Conservation (phyloP, 179 eudicot genomes). For the Patellifolia procumbens region DNA sequence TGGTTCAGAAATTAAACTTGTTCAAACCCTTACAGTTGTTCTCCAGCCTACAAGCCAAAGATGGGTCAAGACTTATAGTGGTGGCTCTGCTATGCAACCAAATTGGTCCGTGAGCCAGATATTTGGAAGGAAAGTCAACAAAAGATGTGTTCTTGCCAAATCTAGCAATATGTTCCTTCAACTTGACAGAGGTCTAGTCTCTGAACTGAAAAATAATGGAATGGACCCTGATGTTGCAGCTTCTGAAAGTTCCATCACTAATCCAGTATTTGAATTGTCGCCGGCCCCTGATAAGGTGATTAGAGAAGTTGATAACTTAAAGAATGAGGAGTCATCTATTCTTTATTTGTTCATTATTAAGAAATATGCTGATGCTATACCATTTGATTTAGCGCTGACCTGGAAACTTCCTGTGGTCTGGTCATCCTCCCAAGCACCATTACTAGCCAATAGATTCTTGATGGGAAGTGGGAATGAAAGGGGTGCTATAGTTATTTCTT, state of each 20-base stretch:
- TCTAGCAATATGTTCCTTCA: constrained; percentile 80
- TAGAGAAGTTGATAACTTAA: constrained; percentile 41
- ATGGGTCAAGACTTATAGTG: constrained; percentile 35
- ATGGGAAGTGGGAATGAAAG: constrained; percentile 99
- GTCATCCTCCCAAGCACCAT: constrained; percentile 78
- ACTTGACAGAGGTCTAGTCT: constrained; percentile 66
- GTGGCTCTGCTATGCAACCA: constrained; percentile 54
- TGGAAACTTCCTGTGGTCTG: constrained; percentile 80
- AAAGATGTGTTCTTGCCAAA: constrained; percentile 71
- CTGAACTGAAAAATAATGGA: constrained; percentile 42
- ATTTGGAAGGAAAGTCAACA: constrained; percentile 71
- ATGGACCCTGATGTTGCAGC: constrained; percentile 26
- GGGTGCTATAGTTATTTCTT: constrained; percentile 81
- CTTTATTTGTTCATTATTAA: constrained; percentile 54
- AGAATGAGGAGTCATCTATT: constrained; percentile 42
- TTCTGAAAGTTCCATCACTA: constrained; percentile 33
- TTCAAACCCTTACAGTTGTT: constrained; percentile 87
- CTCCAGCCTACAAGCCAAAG: constrained; percentile 61
- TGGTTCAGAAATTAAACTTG: constrained; percentile 58
- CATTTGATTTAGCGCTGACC: constrained; percentile 69
- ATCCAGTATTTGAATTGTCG: constrained; percentile 64
- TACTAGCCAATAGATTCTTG: constrained; percentile 75
- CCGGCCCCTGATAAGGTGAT: constrained; percentile 61
- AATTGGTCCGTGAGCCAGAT: constrained; percentile 82
- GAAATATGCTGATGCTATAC: constrained; percentile 44